These are phyloP conservation scores for Venturia carpophila DNA, from an alignment of 2,329 filamentous ascomycete species.

Conservation along the genomic window DNA sequence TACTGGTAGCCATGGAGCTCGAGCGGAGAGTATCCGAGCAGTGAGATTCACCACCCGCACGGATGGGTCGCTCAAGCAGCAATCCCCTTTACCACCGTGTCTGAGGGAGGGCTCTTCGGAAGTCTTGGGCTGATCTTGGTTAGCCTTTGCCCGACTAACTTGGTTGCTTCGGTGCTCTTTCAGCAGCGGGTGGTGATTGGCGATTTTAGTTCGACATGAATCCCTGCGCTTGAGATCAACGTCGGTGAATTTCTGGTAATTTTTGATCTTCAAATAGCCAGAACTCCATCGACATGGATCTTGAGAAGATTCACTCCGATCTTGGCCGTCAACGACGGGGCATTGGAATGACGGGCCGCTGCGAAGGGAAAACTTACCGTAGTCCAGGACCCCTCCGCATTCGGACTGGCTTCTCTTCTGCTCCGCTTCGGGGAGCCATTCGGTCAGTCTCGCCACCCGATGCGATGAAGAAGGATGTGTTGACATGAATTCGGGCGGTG, in stretches of 20 bases:
- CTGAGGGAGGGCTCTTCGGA: constrained; percentile 6
- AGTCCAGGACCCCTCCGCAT: constrained; percentile 15
- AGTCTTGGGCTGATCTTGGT: constrained; percentile 10
- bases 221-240: too few species aligned
- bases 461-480: constrained; percentile 67
- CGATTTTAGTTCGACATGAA: too few species aligned
- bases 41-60: background rate
- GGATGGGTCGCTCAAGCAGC: background rate
- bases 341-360: background rate
- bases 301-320: too few species aligned
- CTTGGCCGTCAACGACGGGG: too few species aligned
- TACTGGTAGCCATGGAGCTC: background rate
- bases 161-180: too few species aligned
- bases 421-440: constrained; percentile 35
- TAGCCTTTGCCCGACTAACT: background rate
- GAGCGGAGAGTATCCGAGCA: background rate
- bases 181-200: too few species aligned
- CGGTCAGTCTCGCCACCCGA: constrained; percentile 56
- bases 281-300: background rate
- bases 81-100: constrained; percentile 11
- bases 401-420: constrained; percentile 12
- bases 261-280: background rate
- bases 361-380: background rate
- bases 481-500: constrained; percentile 62
- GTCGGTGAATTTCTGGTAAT: too few species aligned